Conservation (phyloP, 176 grass and related monocot species). For the Carex pumila region DNA sequence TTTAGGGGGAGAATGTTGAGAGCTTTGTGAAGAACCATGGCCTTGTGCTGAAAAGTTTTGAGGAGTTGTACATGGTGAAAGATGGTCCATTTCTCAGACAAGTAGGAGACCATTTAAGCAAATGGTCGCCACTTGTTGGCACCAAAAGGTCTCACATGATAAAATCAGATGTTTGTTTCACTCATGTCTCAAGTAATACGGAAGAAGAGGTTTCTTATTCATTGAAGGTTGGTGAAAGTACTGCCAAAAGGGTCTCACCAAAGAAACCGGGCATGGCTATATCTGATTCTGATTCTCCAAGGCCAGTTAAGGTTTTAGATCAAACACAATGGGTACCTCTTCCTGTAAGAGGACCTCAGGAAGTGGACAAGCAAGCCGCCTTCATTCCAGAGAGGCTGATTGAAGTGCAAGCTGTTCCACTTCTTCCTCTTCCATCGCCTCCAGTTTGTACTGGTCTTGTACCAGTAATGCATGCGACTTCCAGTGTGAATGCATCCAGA, state of each 20-base stretch:
- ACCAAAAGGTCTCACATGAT: constrained; percentile 58
- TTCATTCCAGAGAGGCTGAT: neutral
- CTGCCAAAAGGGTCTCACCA: constrained; percentile 7
- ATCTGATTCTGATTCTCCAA: neutral
- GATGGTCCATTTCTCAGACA: constrained; percentile 68
- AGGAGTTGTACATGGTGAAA: constrained; percentile 78
- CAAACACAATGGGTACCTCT: neutral
- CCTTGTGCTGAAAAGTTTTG: constrained; percentile 68
- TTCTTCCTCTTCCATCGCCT: neutral
- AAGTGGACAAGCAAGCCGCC: neutral
- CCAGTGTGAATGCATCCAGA: neutral
- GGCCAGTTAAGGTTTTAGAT: constrained; percentile 8
- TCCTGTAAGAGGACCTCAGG: neutral
- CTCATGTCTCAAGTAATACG: constrained; percentile 28
- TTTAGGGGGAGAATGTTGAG: constrained; percentile 63
- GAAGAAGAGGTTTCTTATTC: constrained; percentile 26
- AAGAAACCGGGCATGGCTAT: neutral
- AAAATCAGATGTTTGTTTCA: constrained; percentile 49
- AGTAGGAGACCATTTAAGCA: constrained; percentile 52
- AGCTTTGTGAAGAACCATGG: constrained; percentile 72
- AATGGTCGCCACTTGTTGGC: constrained; percentile 62
- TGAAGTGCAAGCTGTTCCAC: neutral
- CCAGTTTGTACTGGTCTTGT: neutral
- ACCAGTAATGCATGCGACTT: neutral
- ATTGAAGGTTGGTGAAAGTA: constrained; percentile 2